Evolutionary conservation across 768 basidiomycete genomes (phyloP).

Genomic region (Boletus bicolor): DNA sequence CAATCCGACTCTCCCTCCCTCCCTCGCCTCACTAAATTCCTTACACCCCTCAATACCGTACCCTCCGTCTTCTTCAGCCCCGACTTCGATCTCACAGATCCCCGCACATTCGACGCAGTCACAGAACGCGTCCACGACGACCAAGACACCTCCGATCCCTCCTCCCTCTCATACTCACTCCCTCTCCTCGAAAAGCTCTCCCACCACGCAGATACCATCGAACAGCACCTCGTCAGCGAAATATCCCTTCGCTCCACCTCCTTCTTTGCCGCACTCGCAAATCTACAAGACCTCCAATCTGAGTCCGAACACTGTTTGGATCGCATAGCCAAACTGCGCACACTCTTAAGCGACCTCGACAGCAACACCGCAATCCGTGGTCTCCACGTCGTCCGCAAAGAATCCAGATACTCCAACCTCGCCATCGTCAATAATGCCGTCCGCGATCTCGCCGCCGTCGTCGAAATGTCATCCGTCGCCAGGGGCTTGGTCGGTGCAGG

Average conservation of each 20-base stretch:
- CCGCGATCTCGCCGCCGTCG: constrained; percentile 61
- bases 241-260: constrained; percentile 87
- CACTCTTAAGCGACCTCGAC: constrained; percentile 72
- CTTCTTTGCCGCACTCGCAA: constrained; percentile 94
- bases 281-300: constrained; percentile 87
- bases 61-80: constrained; percentile 79
- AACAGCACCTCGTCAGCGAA: constrained; percentile 91
- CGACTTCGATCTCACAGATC: constrained; percentile 78
- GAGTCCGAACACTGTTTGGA: constrained; percentile 82
- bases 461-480: constrained; percentile 74
- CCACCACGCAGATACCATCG: constrained; percentile 88
- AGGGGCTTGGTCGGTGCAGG: constrained; percentile 74
- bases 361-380: constrained; percentile 75
- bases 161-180: constrained; percentile 60
- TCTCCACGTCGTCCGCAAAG: constrained; percentile 65
- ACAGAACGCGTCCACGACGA: constrained; percentile 52
- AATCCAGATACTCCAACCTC: constrained; percentile 61
- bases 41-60: constrained; percentile 73
- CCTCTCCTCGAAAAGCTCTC: constrained; percentile 87
- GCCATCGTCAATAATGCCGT: constrained; percentile 58
- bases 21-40: constrained; percentile 37
- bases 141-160: constrained; percentile 48
- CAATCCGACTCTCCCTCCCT: constrained; percentile 23
- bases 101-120: constrained; percentile 71
- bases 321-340: constrained; percentile 70